phyloP scores from a whole-genome alignment of 176 grass and related monocot genomes.

The Lolium perenne region DNA sequence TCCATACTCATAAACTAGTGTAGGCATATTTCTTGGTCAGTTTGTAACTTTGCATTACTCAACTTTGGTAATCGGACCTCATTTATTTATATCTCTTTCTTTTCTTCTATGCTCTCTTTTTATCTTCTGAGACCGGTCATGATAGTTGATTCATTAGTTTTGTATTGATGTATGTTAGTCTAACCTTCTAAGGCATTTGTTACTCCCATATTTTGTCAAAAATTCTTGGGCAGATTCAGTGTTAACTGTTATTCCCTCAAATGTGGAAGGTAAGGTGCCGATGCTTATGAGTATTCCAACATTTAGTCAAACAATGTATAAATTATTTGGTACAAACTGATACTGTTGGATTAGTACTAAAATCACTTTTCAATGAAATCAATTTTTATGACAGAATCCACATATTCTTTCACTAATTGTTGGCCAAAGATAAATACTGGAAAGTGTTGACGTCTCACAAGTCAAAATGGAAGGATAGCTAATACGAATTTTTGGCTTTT shows the following conservation, averaged over 20 bases:
- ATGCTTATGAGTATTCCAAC: neutral
- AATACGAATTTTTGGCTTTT: conserved; percentile 15
- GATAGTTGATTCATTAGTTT: conserved; percentile 5
- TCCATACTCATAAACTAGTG: neutral
- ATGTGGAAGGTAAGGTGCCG: neutral
- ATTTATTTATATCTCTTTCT: neutral
- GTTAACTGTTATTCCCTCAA: neutral
- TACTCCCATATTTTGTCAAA: neutral
- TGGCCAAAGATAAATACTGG: neutral
- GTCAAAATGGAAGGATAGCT: neutral
- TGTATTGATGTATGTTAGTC: neutral
- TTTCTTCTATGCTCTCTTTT: neutral
- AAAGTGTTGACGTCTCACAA: neutral
- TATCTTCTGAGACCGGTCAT: too few species aligned
- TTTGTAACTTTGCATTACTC: neutral
- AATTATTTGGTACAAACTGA: neutral
- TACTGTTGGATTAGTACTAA: neutral
- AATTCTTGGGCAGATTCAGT: neutral
- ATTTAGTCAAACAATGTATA: conserved; percentile 11
- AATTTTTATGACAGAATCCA: conserved; percentile 1
- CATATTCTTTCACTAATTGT: conserved; percentile 13
- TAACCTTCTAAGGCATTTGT: neutral
- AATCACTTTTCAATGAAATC: neutral
- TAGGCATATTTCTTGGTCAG: neutral
- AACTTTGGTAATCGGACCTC: neutral